Conservation (phyloP, 768 basidiomycete species). For the Vishniacozyma victoriae region DNA sequence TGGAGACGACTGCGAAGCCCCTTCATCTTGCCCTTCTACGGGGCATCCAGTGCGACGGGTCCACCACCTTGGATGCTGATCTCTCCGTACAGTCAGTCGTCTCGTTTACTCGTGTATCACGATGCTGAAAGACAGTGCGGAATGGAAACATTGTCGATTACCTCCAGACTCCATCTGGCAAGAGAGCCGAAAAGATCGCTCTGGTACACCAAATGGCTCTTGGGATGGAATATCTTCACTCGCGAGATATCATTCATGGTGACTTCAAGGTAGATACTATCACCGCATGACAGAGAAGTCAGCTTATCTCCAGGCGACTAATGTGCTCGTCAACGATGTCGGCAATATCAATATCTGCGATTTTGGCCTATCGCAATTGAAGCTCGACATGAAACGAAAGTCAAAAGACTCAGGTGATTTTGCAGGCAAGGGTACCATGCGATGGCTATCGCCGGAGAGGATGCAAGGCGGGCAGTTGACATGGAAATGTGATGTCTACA, state of each 20-base stretch:
- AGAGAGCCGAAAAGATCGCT: slow-evolving; percentile 16
- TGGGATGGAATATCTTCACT: slow-evolving; percentile 77
- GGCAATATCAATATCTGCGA: slow-evolving; percentile 69
- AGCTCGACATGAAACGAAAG: slow-evolving; percentile 58
- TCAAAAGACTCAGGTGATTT: slow-evolving; percentile 52
- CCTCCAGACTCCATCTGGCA: slow-evolving; percentile 49
- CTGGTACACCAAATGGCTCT: slow-evolving; percentile 66
- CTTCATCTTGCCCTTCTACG: slow-evolving; percentile 67
- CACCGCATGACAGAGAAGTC: not conserved
- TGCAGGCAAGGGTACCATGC: slow-evolving; percentile 57
- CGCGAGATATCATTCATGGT: slow-evolving; percentile 64
- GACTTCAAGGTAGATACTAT: slow-evolving; percentile 69
- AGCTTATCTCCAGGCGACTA: slow-evolving; percentile 54
- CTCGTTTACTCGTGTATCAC: not conserved
- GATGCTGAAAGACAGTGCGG: slow-evolving; percentile 43
- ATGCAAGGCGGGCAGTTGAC: slow-evolving; percentile 55
- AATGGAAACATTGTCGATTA: slow-evolving; percentile 62
- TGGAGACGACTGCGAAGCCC: slow-evolving; percentile 67
- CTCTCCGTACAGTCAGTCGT: slow-evolving; percentile 55
- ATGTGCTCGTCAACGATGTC: slow-evolving; percentile 67
- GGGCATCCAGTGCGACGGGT: slow-evolving; percentile 66
- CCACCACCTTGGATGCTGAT: slow-evolving; percentile 76
- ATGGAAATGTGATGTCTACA: slow-evolving; percentile 60
- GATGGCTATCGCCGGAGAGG: slow-evolving; percentile 70
- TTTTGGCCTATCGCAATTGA: slow-evolving; percentile 77